Base-by-base conservation (phyloP, 768 basidiomycete species). In the Lepiota subincarnata region DNA sequence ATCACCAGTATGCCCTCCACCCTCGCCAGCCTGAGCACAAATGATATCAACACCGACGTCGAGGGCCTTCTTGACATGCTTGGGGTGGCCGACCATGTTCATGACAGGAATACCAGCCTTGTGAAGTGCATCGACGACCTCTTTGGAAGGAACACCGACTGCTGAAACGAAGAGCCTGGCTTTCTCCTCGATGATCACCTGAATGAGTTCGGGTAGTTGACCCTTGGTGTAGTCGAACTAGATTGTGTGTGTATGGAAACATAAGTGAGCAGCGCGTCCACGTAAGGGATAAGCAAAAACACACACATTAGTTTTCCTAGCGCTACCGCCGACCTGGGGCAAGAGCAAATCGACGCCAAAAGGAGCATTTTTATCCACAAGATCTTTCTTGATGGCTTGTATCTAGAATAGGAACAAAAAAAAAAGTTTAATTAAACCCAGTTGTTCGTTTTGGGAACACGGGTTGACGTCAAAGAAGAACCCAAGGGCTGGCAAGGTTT, bases 21-120 rank as follows among this genome's bases (percentile, higher is more conserved):
- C 94, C 70, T 97, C 94, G 20, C 92, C 90, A 1, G 87, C 93
- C 70, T 96, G 93, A 3, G 92, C 92, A 62, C 94, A 97, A 65
- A 98, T 95, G 56, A 98, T 74, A 63, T 98, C 94, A 28, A 91
- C 88, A 34, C 94, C 95, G 34, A 77, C 86, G 2, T 79, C 89
- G 28, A 96, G 79, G 6, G 90, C 90, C 66, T 89, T 90, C 43
- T 73, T 58, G 41, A 89, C 89, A 66, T 93, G 90, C 65, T 93
- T 96, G 11, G 93, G 92, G 64, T 93, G 90, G n/a, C 94, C 94
- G 55, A 96, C 87, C 90, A 92, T 93, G 72, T 95, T 94, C 91
- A 93, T 94, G 60, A 94, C 77, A 35, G 84, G 79, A 57, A 96
- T 93, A 12, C 89, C 87, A 11, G 89, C 89, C 60, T 81, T 71